Percentiles rank a stretch among this genome's conserved stretches.
phyloP scores from a whole-genome alignment of 352 stramenopile genomes.

The Globisporangium nunn region DNA sequence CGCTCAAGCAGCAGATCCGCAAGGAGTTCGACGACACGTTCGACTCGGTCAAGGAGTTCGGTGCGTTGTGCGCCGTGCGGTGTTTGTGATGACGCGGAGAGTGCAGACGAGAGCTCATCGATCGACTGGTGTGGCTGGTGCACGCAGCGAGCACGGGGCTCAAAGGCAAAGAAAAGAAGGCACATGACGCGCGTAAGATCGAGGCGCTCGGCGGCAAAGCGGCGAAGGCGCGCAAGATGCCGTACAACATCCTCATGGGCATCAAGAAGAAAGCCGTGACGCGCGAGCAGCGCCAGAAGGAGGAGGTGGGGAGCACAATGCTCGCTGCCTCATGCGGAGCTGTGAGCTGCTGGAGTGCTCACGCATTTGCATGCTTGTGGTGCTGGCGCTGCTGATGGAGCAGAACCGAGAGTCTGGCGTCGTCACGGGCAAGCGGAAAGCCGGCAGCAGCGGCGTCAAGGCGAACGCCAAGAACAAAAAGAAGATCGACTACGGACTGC shows the following conservation, averaged over 20 bases:
- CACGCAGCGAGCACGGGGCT: conserved; percentile 35
- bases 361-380: background rate
- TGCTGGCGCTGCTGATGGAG: conserved; percentile 3
- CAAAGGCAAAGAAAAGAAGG: conserved; percentile 79
- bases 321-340: too few relatives aligned
- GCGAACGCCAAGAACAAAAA: conserved; percentile 47
- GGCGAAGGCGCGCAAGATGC: conserved; percentile 44
- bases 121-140: background rate
- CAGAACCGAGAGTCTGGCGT: conserved; percentile 66
- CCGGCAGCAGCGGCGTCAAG: conserved; percentile 26
- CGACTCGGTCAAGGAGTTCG: conserved; percentile 65
- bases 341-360: background rate
- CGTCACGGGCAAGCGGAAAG: conserved; percentile 60
- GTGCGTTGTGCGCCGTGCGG: conserved; percentile 14
- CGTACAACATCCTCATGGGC: conserved; percentile 69
- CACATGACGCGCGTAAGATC: conserved; percentile 64
- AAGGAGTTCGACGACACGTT: conserved; percentile 76
- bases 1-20: conserved; percentile 56
- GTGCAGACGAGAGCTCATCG: background rate
- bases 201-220: conserved; percentile 58
- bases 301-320: conserved; percentile 30
- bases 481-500: conserved; percentile 71
- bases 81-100: background rate
- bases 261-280: conserved; percentile 57
- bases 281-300: conserved; percentile 46